phyloP scores from a whole-genome alignment of 75 land plant genomes.

The Pinus taeda region DNA sequence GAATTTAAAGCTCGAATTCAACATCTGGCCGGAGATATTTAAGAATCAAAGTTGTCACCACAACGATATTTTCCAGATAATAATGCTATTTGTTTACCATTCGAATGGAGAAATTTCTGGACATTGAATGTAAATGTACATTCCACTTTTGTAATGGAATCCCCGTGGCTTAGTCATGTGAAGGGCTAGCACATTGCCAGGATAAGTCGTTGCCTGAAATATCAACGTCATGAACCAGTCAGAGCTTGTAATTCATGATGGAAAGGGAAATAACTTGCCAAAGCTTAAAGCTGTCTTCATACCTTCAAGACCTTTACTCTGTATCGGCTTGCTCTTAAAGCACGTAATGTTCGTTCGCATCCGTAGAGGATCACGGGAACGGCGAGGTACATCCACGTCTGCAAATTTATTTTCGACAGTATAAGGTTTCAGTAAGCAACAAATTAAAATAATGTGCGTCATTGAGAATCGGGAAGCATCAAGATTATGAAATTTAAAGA shows the following conservation, averaged over 20 bases:
- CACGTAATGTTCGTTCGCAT: slow-evolving; percentile 23
- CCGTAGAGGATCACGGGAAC: slow-evolving; percentile 17
- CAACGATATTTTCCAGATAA: too few relatives aligned
- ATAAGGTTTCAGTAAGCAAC: too few relatives aligned
- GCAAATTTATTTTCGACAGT: neutral
- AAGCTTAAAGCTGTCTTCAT: neutral
- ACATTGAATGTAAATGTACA: slow-evolving; percentile 52
- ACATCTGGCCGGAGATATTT: too few relatives aligned
- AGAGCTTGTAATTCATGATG: too few relatives aligned
- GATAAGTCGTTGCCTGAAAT: slow-evolving; percentile 47
- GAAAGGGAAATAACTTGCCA: neutral
- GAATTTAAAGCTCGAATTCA: too few relatives aligned
- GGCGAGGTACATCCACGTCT: slow-evolving; percentile 35
- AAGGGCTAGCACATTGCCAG: slow-evolving; percentile 16
- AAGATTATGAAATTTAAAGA: neutral
- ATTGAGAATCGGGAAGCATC: neutral
- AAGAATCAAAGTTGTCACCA: too few relatives aligned
- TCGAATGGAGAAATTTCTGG: slow-evolving; percentile 57
- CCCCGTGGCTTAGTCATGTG: slow-evolving; percentile 35
- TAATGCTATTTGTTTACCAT: slow-evolving; percentile 29
- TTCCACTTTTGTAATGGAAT: slow-evolving; percentile 47
- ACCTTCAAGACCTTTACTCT: slow-evolving; percentile 24
- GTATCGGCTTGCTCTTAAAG: slow-evolving; percentile 22
- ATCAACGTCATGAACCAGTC: neutral
- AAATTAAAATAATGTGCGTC: neutral